A percentile compares a stretch with the other conserved stretches of the same genome.
Evolutionary conservation across 495 filamentous ascomycete species (phyloP).

Genomic region (Bathelium albidoporum): DNA sequence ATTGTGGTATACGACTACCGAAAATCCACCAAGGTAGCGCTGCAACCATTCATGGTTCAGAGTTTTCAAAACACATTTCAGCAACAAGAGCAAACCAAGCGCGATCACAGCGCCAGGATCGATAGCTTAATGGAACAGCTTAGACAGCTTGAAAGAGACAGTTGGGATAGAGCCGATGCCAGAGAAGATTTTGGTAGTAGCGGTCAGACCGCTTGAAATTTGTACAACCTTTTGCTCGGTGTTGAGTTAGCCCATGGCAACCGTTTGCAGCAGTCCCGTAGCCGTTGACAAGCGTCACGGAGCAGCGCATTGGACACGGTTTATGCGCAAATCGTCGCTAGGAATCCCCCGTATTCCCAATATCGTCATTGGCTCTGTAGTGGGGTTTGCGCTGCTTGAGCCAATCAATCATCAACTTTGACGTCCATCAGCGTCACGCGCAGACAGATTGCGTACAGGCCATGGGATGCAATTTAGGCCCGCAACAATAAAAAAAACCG

Average conservation of each 20-base stretch:
- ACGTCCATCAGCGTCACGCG: neutral
- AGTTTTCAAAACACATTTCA: constrained; percentile 55
- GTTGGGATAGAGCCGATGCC: constrained; percentile 63
- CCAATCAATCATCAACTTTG: neutral
- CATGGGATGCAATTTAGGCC: too few species aligned
- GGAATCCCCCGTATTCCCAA: neutral
- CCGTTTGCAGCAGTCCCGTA: neutral
- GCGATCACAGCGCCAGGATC: constrained; percentile 37
- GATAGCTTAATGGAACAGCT: constrained; percentile 46
- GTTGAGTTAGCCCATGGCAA: neutral
- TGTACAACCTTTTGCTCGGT: neutral
- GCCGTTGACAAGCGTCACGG: neutral
- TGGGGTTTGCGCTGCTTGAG: neutral
- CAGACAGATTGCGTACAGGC: neutral
- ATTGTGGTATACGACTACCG: constrained; percentile 79
- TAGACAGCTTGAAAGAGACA: constrained; percentile 53
- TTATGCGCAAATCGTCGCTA: neutral
- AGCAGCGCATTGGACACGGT: neutral
- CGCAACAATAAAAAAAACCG: neutral
- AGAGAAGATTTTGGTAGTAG: constrained; percentile 58
- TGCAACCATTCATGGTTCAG: constrained; percentile 58
- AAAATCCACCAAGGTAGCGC: constrained; percentile 41
- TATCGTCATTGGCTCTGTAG: neutral
- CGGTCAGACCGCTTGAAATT: neutral
- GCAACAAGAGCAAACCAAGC: constrained; percentile 54